Percentiles rank a stretch among this genome's conserved stretches.
Conservation (phyloP, 306 rosid species). For the Gynostemma pentaphyllum region DNA sequence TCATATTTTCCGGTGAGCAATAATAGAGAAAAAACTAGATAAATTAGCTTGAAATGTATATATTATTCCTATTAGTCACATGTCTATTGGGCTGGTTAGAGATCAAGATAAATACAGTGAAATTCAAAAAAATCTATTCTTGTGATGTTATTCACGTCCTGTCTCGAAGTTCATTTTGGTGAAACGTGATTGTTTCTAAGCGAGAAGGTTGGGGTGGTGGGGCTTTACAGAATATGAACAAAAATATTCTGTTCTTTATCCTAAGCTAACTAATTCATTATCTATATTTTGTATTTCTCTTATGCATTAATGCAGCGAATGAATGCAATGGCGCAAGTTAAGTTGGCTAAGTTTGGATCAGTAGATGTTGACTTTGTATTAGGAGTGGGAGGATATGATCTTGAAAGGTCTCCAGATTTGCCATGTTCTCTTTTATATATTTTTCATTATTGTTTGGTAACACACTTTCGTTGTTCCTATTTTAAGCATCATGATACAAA, state of each 20-base stretch:
- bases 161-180: background rate
- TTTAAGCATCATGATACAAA: background rate
- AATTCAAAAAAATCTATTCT: background rate
- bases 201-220: no score
- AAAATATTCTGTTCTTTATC: background rate
- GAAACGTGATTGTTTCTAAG: background rate
- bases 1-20: background rate
- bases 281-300: conserved; percentile 4
- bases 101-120: background rate
- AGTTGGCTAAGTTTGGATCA: conserved; percentile 70
- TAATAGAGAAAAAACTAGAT: background rate
- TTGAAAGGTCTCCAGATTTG: conserved; percentile 36
- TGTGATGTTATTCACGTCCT: background rate
- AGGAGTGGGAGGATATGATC: conserved; percentile 95
- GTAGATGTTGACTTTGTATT: conserved; percentile 85
- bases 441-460: background rate
- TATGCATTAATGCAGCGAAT: conserved; percentile 51
- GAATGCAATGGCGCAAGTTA: conserved; percentile 78
- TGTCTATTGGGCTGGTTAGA: background rate
- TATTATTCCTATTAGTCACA: background rate
- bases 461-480: background rate
- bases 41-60: background rate
- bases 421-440: background rate
- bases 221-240: background rate
- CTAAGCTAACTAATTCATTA: background rate